Evolutionary conservation across 441 rosid species (phyloP).

Genomic region (Arabidopsis lyrata): DNA sequence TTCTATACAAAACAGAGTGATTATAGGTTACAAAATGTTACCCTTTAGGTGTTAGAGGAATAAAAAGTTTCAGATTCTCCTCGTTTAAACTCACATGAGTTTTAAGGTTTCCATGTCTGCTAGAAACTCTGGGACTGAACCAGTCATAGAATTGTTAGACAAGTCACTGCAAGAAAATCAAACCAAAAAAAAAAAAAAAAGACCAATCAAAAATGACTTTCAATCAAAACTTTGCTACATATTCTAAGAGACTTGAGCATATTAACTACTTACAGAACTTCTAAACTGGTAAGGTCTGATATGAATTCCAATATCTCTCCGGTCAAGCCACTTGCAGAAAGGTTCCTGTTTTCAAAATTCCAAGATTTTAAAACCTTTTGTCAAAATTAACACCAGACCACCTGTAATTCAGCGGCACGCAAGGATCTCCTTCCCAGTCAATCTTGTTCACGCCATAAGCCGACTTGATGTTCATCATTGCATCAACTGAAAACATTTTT

Average conservation of each 20-base stretch:
- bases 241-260: not conserved
- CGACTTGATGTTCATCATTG: slow-evolving; percentile 48
- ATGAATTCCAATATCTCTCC: slow-evolving; percentile 46
- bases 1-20: slow-evolving; percentile 43
- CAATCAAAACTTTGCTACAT: not conserved
- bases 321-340: slow-evolving; percentile 49
- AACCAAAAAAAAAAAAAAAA: not conserved
- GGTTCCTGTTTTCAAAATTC: slow-evolving; percentile 47
- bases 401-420: slow-evolving; percentile 46
- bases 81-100: slow-evolving; percentile 48
- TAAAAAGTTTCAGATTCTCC: too few species aligned
- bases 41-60: not conserved
- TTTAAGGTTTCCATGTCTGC: slow-evolving; percentile 49
- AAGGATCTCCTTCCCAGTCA: slow-evolving; percentile 67
- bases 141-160: slow-evolving; percentile 61
- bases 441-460: slow-evolving; percentile 42
- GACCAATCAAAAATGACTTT: not conserved
- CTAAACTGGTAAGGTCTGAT: slow-evolving; percentile 48
- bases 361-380: slow-evolving; percentile 17
- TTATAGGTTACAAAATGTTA: slow-evolving; percentile 2
- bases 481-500: slow-evolving; percentile 44
- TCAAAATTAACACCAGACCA: slow-evolving; percentile 49
- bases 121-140: slow-evolving; percentile 58
- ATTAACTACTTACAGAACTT: slow-evolving; percentile 48
- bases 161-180: slow-evolving; percentile 53